Base-by-base conservation (phyloP, 352 stramenopile genomes). In the Pythium periplocum region DNA sequence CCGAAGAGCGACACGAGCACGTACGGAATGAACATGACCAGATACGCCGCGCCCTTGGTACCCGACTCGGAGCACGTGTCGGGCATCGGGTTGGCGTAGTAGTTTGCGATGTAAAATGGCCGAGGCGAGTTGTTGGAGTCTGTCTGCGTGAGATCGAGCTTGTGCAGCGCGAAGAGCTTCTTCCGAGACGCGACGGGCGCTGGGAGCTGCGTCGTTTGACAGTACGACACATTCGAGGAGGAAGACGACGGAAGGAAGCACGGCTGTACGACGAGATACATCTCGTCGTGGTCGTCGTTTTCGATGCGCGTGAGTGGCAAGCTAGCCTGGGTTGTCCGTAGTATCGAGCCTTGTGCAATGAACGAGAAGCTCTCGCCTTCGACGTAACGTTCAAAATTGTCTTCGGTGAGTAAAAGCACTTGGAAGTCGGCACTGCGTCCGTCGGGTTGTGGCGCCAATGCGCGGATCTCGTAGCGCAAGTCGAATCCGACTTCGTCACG, bases 241-340 rank as follows among this genome's bases (percentile, higher is more conserved):
- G 7, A 8, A 42, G 7, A 12, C 38, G 7, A 8, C n/a, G 48
- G 5, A 0, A 86, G 49, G 4, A 59, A 44, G 36, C 77, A 87
- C 1, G 72, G 74, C 43, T 87, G 77, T 12, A 87, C 51, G 4
- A 87, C 68, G 36, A 87, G 69, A 52, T 78, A 87, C 64, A 87
- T 69, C 8, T 75, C 75, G 6, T 83, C 68, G 44, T 78, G 51
- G 39, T 70, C 59, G 1, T 65, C 61, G 47, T 80, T 80, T 39
- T 75, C 61, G 39, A 87, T 75, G 30, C 68, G 69, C 8, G 70
- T 78, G 26, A 68, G 53, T 5, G 77, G 62, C 2, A 86, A 39
- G 30, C 66, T 73, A 9, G 74, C 74, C 38, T 81, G 74, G 32
- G 65, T 75, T 35, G 77, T 86, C 26, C 70, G 75, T 6, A 74